Base-by-base conservation (phyloP, 192 early-diverging fungal genomes). In the Podila minutissima region DNA sequence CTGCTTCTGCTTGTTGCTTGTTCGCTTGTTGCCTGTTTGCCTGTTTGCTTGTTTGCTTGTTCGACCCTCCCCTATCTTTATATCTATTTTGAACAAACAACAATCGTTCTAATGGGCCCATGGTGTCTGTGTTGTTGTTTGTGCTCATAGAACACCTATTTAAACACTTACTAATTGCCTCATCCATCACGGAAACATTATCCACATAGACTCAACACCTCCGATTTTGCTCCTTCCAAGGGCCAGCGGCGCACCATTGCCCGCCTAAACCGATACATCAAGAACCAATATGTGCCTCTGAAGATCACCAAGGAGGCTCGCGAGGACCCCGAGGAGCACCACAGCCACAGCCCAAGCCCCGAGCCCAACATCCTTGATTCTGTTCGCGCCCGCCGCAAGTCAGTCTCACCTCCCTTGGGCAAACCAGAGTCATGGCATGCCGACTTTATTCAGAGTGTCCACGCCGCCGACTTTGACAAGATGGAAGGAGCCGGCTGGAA, bases 181-280 rank as follows among this genome's bases (percentile, higher is more conserved):
- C 41, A 46, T 3, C 41, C 15, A 15, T 4, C 57, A 29, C 59
- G 12, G 15, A 17, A 46, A 46, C 5, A 59, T 38, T 59, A 26
- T 32, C 37, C 17, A 19, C 49, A 58, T 69, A 87, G 92, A 33
- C 71, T 92, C 35, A 82, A 92, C 59, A 83, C 87, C 15, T 74
- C 46, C 4, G 68, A 87, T 69, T 94, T 92, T 70, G 59, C 60
- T 31, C 68, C 78, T n/a, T 84, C 86, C 20, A 93, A 93, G 71
- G 85, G 89, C 17, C 93, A 94, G 59, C 82, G 89, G 61, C 89
- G 92, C 62, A 82, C 90, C 7, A 60, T 93, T 0, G 86, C 85
- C 59, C 91, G 93, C 72, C 71, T 93, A 35, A 84, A 87, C 59
- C 88, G 86, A 22, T 92, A 82, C 65, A 73, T 93, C 31, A 79